Conservation (phyloP, 495 filamentous ascomycete species). For the Annulohypoxylon stygium region DNA sequence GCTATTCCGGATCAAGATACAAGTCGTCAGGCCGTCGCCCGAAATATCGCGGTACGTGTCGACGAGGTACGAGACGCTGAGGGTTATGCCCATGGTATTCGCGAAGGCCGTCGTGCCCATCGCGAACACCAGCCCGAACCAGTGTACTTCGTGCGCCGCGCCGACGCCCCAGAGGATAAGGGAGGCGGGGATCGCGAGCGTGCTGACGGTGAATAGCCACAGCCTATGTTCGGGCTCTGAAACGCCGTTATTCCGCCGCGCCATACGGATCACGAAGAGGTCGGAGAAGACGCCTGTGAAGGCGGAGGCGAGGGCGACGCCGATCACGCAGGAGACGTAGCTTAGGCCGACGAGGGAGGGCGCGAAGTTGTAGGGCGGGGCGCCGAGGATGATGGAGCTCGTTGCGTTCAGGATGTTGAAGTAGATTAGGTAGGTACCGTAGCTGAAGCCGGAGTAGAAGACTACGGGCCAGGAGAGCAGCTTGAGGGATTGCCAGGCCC, state of each 20-base stretch:
- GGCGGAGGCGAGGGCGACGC: constrained; percentile 55
- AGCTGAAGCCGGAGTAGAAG: constrained; percentile 75
- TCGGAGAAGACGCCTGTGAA: constrained; percentile 65
- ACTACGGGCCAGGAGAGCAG: constrained; percentile 72
- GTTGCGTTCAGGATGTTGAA: constrained; percentile 78
- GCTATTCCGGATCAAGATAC: constrained; percentile 75
- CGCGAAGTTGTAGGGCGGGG: constrained; percentile 67
- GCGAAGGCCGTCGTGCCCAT: constrained; percentile 71
- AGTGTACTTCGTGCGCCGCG: constrained; percentile 70
- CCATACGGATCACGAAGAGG: constrained; percentile 68
- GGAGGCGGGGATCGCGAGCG: constrained; percentile 68
- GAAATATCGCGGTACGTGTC: constrained; percentile 74
- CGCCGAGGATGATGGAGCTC: constrained; percentile 69
- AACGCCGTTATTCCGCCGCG: constrained; percentile 71
- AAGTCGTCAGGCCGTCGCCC: constrained; percentile 72
- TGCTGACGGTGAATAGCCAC: constrained; percentile 70
- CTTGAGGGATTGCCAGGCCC: constrained; percentile 53
- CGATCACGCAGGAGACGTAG: constrained; percentile 71
- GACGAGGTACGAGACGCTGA: constrained; percentile 72
- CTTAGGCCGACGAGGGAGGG: constrained; percentile 73
- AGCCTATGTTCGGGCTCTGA: constrained; percentile 74
- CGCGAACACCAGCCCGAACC: constrained; percentile 73
- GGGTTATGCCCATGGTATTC: constrained; percentile 69
- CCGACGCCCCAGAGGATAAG: constrained; percentile 78
- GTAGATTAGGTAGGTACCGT: constrained; percentile 72